A percentile compares a stretch with the other conserved stretches of the same genome.
phyloP scores from a whole-genome alignment of 352 stramenopile genomes.

The Poterioochromonas sp. region DNA sequence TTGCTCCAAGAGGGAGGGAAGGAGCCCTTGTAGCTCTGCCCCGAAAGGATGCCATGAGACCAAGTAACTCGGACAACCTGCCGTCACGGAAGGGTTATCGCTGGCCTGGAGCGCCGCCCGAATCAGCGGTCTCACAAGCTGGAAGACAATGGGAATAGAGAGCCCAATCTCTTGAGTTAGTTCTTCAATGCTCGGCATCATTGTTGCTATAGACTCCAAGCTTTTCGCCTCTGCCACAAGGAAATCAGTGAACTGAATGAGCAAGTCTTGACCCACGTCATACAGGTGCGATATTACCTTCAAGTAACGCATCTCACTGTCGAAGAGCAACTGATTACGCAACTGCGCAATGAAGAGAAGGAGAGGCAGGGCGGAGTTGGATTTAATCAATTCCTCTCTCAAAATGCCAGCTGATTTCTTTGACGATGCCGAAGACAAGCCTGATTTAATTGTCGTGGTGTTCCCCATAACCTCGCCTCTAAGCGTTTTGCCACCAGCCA shows the following conservation, averaged over 20 bases:
- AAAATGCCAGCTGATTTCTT: not conserved
- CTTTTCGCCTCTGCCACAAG: slow-evolving; percentile 55
- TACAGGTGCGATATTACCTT: slow-evolving; percentile 66
- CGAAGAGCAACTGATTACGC: not conserved
- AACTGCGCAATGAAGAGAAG: slow-evolving; percentile 6
- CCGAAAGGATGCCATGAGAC: not conserved
- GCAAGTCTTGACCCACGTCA: slow-evolving; percentile 67
- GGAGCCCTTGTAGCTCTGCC: not conserved
- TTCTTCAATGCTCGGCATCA: slow-evolving; percentile 35
- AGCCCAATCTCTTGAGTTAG: not conserved
- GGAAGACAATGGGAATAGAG: slow-evolving; percentile 49
- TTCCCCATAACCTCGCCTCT: slow-evolving; percentile 62
- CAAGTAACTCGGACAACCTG: not conserved
- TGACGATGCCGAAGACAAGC: not conserved
- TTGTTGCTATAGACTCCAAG: slow-evolving; percentile 58
- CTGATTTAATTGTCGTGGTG: slow-evolving; percentile 51
- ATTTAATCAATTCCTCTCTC: not conserved
- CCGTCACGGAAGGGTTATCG: not conserved
- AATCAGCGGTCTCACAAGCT: slow-evolving; percentile 61
- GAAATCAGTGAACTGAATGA: slow-evolving; percentile 72
- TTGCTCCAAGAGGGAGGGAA: not conserved
- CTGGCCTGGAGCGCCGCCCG: slow-evolving; percentile 45
- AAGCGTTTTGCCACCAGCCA: slow-evolving; percentile 61
- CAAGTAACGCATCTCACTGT: slow-evolving; percentile 46
- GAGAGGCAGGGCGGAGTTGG: not conserved